A percentile compares a stretch with the other conserved stretches of the same genome.
Conservation (phyloP, 2,329 filamentous ascomycete species). For the Cladophialophora chaetospira region DNA sequence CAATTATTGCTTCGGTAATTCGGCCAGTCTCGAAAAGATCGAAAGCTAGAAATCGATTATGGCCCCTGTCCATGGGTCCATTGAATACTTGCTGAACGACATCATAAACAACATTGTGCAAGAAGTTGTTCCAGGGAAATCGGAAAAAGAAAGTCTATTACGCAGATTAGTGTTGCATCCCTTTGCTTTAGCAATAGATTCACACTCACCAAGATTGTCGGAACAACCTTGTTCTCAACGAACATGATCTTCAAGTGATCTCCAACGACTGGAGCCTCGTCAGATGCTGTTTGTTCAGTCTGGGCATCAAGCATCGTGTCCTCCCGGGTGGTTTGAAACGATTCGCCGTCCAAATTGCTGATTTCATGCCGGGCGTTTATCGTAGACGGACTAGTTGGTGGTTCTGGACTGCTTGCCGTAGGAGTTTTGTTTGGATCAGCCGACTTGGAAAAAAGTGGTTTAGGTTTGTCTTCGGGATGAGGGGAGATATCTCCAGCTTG, state of each 20-base stretch:
- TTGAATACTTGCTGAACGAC: constrained; percentile 99
- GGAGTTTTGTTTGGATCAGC: constrained; percentile 33
- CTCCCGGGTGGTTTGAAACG: constrained; percentile 20
- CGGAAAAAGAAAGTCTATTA: constrained; percentile 93
- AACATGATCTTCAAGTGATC: constrained; percentile 96
- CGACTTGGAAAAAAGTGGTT: constrained; percentile 58
- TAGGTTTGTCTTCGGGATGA: constrained; percentile 68
- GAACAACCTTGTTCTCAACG: constrained; percentile 90
- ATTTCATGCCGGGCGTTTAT: constrained; percentile 14
- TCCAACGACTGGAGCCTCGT: constrained; percentile 79
- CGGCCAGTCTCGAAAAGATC: constrained; percentile 90
- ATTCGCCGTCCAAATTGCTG: constrained; percentile 24
- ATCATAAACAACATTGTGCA: constrained; percentile 98
- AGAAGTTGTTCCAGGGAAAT: constrained; percentile 99
- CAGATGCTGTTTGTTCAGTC: constrained; percentile 58
- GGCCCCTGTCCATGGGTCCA: constrained; percentile 93
- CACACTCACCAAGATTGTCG: constrained; percentile 83
- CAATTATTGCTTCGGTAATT: constrained; percentile 87
- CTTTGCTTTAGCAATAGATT: too few relatives aligned
- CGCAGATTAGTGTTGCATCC: constrained; percentile 13
- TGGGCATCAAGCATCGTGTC: constrained; percentile 35
- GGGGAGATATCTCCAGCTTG: constrained; percentile 44
- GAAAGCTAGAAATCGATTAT: constrained; percentile 84
- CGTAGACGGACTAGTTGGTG: constrained; percentile 20
- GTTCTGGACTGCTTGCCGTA: constrained; percentile 32